Conservation (phyloP, 768 basidiomycete species). For the Tricholoma terreum region DNA sequence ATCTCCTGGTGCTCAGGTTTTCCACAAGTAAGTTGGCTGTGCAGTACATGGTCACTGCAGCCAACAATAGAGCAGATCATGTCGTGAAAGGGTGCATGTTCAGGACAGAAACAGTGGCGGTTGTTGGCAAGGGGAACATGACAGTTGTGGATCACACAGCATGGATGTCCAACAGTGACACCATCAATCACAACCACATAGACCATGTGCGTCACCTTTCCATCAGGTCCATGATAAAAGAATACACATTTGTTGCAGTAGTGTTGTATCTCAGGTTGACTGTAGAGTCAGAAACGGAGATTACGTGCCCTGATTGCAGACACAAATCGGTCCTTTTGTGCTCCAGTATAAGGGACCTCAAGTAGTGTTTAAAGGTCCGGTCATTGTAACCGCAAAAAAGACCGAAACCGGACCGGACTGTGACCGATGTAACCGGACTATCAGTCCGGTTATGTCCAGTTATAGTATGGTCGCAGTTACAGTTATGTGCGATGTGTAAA, state of each 20-base stretch:
- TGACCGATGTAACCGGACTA: too few relatives aligned
- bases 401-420: too few relatives aligned
- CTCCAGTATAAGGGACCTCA: too few relatives aligned
- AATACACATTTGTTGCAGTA: background rate
- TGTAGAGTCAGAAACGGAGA: too few relatives aligned
- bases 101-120: background rate
- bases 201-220: background rate
- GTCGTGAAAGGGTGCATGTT: background rate
- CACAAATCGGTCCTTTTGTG: too few relatives aligned
- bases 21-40: conserved; percentile 9
- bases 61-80: conserved; percentile 18
- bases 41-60: conserved; percentile 12
- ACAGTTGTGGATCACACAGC: conserved; percentile 29
- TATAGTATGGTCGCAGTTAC: too few relatives aligned
- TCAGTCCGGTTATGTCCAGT: too few relatives aligned
- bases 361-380: too few relatives aligned
- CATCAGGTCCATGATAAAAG: background rate
- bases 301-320: too few relatives aligned
- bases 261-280: too few relatives aligned
- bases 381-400: too few relatives aligned
- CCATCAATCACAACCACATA: conserved; percentile 25
- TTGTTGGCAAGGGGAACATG: background rate
- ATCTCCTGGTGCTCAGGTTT: conserved; percentile 24
- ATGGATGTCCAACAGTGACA: conserved; percentile 29
- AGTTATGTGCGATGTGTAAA: too few relatives aligned